phyloP scores from a whole-genome alignment of 495 filamentous ascomycete genomes.

The Parmelia sp. region DNA sequence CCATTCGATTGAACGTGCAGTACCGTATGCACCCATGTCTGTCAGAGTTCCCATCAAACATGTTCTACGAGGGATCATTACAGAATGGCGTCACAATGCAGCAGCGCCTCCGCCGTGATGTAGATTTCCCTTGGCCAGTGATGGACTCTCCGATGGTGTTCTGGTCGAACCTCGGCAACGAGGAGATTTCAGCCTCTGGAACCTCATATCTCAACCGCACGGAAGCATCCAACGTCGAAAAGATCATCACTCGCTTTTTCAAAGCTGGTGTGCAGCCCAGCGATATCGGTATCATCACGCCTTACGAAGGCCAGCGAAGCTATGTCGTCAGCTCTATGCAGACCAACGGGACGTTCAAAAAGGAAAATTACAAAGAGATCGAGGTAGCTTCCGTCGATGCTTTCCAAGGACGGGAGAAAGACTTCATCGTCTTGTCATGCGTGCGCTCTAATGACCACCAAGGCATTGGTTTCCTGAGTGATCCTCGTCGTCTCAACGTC shows the following conservation, averaged over 20 bases:
- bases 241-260: conserved; percentile 97
- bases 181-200: conserved; percentile 95
- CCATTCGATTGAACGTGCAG: conserved; percentile 92
- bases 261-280: conserved; percentile 91
- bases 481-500: conserved; percentile 97
- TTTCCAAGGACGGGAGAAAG: conserved; percentile 98
- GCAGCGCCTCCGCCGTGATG: conserved; percentile 81
- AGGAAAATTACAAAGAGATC: conserved; percentile 98
- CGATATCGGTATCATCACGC: conserved; percentile 96
- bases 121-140: conserved; percentile 98
- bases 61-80: conserved; percentile 98
- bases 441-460: conserved; percentile 99
- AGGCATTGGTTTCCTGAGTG: conserved; percentile 97
- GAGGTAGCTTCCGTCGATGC: conserved; percentile 98
- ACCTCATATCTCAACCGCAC: conserved; percentile 98
- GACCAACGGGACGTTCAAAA: conserved; percentile 91
- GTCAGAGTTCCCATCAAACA: conserved; percentile 97
- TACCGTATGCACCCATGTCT: conserved; percentile 99
- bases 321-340: conserved; percentile 99
- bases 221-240: conserved; percentile 94
- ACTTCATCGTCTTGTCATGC: conserved; percentile 97
- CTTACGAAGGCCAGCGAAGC: conserved; percentile 96
- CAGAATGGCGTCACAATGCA: conserved; percentile 94
- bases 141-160: conserved; percentile 98
- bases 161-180: conserved; percentile 96